Conservation (phyloP, 2,329 filamentous ascomycete species). For the Diaporthe amygdali region DNA sequence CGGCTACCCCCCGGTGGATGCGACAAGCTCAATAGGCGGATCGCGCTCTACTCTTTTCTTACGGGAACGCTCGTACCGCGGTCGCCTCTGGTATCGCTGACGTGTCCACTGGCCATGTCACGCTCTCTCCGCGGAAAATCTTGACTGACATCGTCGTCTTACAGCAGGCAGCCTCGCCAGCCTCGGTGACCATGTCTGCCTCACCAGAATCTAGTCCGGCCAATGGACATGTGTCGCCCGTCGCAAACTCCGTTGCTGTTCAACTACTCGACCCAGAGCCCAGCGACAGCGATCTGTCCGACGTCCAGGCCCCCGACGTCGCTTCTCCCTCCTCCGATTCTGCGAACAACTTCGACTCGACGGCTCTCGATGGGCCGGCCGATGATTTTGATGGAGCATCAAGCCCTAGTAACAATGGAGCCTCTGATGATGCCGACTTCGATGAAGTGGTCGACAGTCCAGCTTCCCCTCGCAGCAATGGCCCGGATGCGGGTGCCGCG, state of each 20-base stretch:
- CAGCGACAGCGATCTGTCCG: conserved; percentile 79
- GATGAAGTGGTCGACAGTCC: conserved; percentile 68
- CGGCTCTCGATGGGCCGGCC: conserved; percentile 39
- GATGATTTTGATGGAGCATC: conserved; percentile 50
- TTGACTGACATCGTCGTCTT: conserved; percentile 54
- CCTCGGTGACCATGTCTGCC: conserved; percentile 68
- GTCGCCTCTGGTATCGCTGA: conserved; percentile 40
- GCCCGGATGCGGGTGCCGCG: conserved; percentile 63
- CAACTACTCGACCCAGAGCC: conserved; percentile 49
- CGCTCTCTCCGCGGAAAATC: conserved; percentile 39
- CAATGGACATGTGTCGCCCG: conserved; percentile 70
- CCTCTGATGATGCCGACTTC: conserved; percentile 75
- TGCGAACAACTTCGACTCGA: conserved; percentile 40
- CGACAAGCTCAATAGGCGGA: conserved; percentile 46
- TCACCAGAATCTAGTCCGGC: conserved; percentile 65
- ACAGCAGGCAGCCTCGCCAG: conserved; percentile 66
- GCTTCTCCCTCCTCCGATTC: conserved; percentile 29
- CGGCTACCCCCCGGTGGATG: conserved; percentile 46
- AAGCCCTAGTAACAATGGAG: conserved; percentile 58
- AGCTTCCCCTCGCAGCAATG: conserved; percentile 53
- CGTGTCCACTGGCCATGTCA: conserved; percentile 28
- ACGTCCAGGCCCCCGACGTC: conserved; percentile 61
- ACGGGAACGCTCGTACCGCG: conserved; percentile 33
- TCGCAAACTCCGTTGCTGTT: conserved; percentile 49
- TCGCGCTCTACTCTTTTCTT: conserved; percentile 29